Conservation (phyloP, 169 alveolate species). For the Plasmodium berghei region DNA sequence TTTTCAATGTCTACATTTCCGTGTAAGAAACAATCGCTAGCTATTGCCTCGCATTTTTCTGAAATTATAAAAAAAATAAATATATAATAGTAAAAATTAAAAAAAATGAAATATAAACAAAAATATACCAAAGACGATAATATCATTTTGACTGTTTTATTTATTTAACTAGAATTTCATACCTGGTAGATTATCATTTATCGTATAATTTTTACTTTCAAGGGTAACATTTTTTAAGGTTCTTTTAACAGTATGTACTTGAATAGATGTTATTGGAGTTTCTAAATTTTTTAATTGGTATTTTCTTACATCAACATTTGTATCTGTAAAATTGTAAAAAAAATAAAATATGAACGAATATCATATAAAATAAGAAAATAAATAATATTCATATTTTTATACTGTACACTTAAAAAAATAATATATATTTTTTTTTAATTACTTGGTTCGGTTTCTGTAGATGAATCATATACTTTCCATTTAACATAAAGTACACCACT, state of each 20-base stretch:
- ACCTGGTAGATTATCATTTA: conserved; percentile 4
- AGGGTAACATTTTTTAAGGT: background rate
- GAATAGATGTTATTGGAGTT: conserved; percentile 16
- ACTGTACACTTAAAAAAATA: background rate
- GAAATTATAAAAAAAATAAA: background rate
- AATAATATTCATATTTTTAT: background rate
- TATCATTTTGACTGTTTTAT: background rate
- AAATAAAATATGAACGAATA: background rate
- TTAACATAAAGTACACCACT: conserved; percentile 5
- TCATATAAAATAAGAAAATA: background rate
- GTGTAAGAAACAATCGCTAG: conserved; percentile 6
- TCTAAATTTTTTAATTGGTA: conserved; percentile 4
- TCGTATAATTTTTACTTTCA: conserved; percentile 15
- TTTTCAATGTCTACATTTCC: conserved; percentile 26
- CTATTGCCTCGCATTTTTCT: conserved; percentile 24
- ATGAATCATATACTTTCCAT: conserved; percentile 24
- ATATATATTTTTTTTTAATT: background rate
- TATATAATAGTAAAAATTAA: too few species aligned
- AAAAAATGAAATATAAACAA: too few species aligned
- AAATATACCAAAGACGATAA: too few species aligned
- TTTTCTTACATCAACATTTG: conserved; percentile 5
- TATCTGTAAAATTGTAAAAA: conserved; percentile 1
- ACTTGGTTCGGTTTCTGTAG: background rate
- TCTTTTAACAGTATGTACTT: conserved; percentile 12
- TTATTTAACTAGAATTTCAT: background rate